A percentile compares a stretch with the other conserved stretches of the same genome.
These are phyloP conservation scores for Calophaca sinica DNA, from an alignment of 306 rosid genomes.

Conservation along the genomic window DNA sequence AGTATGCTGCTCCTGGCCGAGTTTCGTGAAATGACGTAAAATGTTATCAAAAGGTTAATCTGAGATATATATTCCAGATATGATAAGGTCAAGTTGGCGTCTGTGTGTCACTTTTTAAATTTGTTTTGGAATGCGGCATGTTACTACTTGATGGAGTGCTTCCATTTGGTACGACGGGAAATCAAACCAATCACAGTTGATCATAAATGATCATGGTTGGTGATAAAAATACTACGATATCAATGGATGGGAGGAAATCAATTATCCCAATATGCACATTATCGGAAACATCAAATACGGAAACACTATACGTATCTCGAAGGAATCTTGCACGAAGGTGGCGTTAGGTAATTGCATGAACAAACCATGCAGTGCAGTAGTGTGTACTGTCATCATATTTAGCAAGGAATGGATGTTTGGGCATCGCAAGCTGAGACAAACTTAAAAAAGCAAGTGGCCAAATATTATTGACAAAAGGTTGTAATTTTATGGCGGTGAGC, in stretches of 20 bases:
- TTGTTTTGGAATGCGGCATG: not conserved
- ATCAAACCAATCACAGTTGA: too few species aligned
- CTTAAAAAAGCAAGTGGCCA: constrained; percentile 51
- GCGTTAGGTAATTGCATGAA: too few species aligned
- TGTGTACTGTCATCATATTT: not conserved
- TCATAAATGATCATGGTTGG: too few species aligned
- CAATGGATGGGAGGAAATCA: too few species aligned
- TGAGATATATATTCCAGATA: constrained; percentile 25
- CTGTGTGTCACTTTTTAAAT: not conserved
- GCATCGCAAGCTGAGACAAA: constrained; percentile 43
- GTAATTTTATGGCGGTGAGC: constrained; percentile 47
- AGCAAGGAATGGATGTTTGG: constrained; percentile 42
- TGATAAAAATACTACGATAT: too few species aligned
- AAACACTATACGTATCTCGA: too few species aligned
- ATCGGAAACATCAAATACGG: too few species aligned
- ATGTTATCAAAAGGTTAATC: constrained; percentile 16
- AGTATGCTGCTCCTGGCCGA: constrained; percentile 4
- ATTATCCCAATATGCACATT: too few species aligned
- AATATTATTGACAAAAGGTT: constrained; percentile 45
- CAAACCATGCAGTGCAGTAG: too few species aligned
- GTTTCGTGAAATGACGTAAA: constrained; percentile 38
- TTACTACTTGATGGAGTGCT: not conserved
- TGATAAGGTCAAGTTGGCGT: not conserved
- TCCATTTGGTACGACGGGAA: too few species aligned
- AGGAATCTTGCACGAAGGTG: too few species aligned